Evolutionary conservation across 306 rosid genomes (phyloP).

Genomic region (Glycine soja): DNA sequence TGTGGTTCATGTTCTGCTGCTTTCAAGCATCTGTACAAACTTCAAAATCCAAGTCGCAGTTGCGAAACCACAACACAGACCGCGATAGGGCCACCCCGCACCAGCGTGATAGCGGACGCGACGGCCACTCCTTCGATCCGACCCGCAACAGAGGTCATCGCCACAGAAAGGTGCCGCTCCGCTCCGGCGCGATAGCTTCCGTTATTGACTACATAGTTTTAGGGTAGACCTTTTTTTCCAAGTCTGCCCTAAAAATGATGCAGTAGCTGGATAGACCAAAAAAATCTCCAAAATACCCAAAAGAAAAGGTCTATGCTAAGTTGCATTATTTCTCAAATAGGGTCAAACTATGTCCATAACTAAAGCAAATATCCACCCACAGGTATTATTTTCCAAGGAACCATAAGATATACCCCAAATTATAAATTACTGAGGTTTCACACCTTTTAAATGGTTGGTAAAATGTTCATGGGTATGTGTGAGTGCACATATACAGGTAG

Average conservation of each 20-base stretch:
- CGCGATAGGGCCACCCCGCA: no score
- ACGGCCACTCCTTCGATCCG: no score
- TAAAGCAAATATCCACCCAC: conserved; percentile 16
- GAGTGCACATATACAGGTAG: neutral
- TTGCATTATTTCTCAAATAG: conserved; percentile 4
- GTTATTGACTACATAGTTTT: conserved; percentile 77
- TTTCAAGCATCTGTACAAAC: no score
- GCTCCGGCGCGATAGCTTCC: conserved; percentile 55
- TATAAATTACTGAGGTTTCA: conserved; percentile 30
- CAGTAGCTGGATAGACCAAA: neutral
- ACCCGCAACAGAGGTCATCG: no score
- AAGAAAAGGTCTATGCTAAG: neutral
- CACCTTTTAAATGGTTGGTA: conserved; percentile 22
- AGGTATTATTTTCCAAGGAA: conserved; percentile 24
- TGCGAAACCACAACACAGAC: no score
- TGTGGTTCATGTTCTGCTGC: no score
- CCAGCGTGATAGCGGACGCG: no score
- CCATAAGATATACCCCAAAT: conserved; percentile 23
- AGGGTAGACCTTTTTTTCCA: neutral
- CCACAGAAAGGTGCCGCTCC: no score
- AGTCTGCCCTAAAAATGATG: neutral
- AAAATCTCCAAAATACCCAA: neutral
- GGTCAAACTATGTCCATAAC: neutral
- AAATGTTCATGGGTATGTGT: neutral
- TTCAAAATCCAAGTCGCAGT: no score